Evolutionary conservation across 306 rosid genomes (phyloP).

Genomic region (cucumber (Cucumis sativus)): Cucumber_9930_V3 NC_026655.2:22729501-22730000

Average conservation of each 20-base stretch:
- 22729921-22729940: too few relatives aligned
- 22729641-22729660: neutral
- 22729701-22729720: neutral
- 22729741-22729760: neutral
- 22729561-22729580: neutral
- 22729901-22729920: too few relatives aligned
- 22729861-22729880: too few relatives aligned
- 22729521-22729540: neutral
- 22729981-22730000: too few relatives aligned
- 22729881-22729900: too few relatives aligned
- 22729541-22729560: neutral
- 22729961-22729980: too few relatives aligned
- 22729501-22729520: neutral
- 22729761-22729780: neutral
- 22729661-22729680: neutral
- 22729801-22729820: constrained; percentile 5
- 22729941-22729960: too few relatives aligned
- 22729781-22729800: neutral
- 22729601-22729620: neutral
- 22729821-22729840: neutral
- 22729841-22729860: too few relatives aligned
- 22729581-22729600: neutral
- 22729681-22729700: neutral
- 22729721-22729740: neutral
- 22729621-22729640: neutral